phyloP scores from a whole-genome alignment of 345 rosid species.

The Raphanus raphanistrum region DNA sequence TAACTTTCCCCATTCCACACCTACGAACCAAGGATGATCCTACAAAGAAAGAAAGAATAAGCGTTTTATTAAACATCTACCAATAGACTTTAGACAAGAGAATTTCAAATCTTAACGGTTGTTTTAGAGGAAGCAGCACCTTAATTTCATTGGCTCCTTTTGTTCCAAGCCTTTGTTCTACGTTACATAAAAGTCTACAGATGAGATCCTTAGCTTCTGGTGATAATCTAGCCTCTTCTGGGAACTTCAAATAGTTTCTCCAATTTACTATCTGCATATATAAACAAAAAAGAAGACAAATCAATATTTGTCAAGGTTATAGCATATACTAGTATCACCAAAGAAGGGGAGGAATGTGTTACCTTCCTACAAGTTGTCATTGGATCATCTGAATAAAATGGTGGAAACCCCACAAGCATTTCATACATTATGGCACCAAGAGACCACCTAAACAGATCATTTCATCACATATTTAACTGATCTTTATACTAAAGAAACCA shows the following conservation, averaged over 20 bases:
- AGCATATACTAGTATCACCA: neutral
- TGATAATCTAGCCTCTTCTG: constrained; percentile 93
- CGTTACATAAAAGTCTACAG: constrained; percentile 87
- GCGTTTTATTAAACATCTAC: constrained; percentile 12
- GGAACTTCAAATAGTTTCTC: constrained; percentile 94
- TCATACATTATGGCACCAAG: constrained; percentile 99
- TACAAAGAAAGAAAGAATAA: constrained; percentile 39
- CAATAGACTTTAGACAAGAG: neutral
- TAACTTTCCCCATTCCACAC: constrained; percentile 80
- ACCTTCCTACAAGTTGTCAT: constrained; percentile 99
- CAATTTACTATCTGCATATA: constrained; percentile 88
- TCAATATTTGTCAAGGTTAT: neutral
- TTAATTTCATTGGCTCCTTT: constrained; percentile 90
- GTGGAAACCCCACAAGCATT: constrained; percentile 99
- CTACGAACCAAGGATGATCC: constrained; percentile 89
- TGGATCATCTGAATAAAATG: constrained; percentile 97
- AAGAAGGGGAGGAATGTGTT: constrained; percentile 9
- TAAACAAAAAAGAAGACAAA: constrained; percentile 1
- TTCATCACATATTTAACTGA: neutral
- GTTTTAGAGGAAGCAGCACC: constrained; percentile 62
- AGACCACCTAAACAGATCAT: constrained; percentile 74
- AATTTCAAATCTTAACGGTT: constrained; percentile 35
- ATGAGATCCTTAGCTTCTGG: constrained; percentile 87
- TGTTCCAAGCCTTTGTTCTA: constrained; percentile 87
- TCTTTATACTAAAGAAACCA: neutral